Percentiles rank a stretch among this genome's conserved stretches.
Conservation (phyloP, 2,329 filamentous ascomycete genomes). For the Colletotrichum theobromicola region DNA sequence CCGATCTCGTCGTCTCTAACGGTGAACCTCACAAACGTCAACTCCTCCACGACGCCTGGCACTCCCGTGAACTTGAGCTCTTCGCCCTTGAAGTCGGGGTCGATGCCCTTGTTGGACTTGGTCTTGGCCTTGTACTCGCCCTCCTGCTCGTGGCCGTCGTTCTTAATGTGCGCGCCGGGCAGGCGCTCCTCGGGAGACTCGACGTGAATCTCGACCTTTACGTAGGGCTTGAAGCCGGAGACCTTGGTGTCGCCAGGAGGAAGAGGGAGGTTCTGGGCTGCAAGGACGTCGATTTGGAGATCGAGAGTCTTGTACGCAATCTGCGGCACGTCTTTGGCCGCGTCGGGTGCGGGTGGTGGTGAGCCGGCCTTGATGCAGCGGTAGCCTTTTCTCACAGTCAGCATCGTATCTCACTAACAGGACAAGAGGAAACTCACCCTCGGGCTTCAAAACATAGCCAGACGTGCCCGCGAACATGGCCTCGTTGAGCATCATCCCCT, state of each 20-base stretch:
- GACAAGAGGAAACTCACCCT: slow-evolving; percentile 49
- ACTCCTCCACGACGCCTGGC: slow-evolving; percentile 66
- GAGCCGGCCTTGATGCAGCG: slow-evolving; percentile 36
- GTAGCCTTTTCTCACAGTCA: slow-evolving; percentile 34
- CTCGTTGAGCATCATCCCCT: slow-evolving; percentile 95
- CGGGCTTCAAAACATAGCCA: slow-evolving; percentile 88
- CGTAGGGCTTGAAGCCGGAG: slow-evolving; percentile 74
- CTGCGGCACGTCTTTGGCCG: slow-evolving; percentile 15
- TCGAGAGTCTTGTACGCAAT: slow-evolving; percentile 65
- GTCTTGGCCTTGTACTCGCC: slow-evolving; percentile 64
- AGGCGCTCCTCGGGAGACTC: slow-evolving; percentile 62
- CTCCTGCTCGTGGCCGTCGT: slow-evolving; percentile 43
- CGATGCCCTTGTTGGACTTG: slow-evolving; percentile 59
- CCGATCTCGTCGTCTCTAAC: slow-evolving; percentile 86
- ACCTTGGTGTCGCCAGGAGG: slow-evolving; percentile 56
- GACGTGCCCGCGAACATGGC: slow-evolving; percentile 85
- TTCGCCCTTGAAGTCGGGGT: slow-evolving; percentile 68
- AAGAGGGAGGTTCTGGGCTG: slow-evolving; percentile 77
- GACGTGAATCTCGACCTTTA: slow-evolving; percentile 85
- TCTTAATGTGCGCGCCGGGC: slow-evolving; percentile 39
- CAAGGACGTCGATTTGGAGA: slow-evolving; percentile 75
- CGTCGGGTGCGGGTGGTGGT: not conserved
- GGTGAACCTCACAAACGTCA: slow-evolving; percentile 82
- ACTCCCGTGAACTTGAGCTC: slow-evolving; percentile 61
- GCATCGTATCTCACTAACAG: not conserved